These are phyloP conservation scores for Psilocybe subaeruginosa DNA, from an alignment of 768 basidiomycete species.

Conservation along the genomic window DNA sequence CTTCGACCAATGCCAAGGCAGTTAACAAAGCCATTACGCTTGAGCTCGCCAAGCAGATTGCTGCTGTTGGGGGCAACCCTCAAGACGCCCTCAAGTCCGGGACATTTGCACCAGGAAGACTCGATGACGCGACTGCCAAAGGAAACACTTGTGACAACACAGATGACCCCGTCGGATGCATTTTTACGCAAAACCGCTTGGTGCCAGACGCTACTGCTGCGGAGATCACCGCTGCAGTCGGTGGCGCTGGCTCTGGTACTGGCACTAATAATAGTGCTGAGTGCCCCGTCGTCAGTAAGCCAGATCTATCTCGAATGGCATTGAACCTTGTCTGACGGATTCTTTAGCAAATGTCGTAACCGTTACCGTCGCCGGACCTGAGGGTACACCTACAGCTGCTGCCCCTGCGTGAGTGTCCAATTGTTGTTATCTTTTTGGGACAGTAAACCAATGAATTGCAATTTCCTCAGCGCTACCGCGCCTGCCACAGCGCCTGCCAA, in stretches of 20 bases:
- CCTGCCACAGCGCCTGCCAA: constrained; percentile 11
- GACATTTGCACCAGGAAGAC: constrained; percentile 61
- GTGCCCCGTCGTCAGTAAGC: constrained; percentile 10
- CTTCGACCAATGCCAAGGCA: constrained; percentile 56
- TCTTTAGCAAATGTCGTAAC: constrained; percentile 27
- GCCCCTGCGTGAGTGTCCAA: constrained; percentile 12
- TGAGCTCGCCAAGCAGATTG: constrained; percentile 66
- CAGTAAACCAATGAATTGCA: not conserved
- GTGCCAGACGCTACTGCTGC: constrained; percentile 57
- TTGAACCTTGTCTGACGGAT: not conserved
- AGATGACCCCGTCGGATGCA: constrained; percentile 61
- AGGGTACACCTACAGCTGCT: constrained; percentile 17
- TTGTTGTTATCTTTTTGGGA: not conserved
- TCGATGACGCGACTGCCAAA: constrained; percentile 53
- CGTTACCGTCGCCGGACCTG: constrained; percentile 18
- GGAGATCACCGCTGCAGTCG: constrained; percentile 58
- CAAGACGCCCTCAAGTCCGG: constrained; percentile 59
- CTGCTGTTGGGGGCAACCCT: constrained; percentile 64
- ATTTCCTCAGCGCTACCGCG: constrained; percentile 4
- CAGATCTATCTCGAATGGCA: not conserved
- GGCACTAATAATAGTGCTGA: not conserved
- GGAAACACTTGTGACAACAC: constrained; percentile 59
- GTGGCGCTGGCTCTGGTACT: not conserved
- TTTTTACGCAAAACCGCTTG: constrained; percentile 62
- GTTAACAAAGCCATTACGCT: constrained; percentile 67